A percentile compares a stretch with the other conserved stretches of the same genome.
Evolutionary conservation across 1,284 basidiomycete genomes (phyloP).

Genomic region (Cerioporus squamosus): DNA sequence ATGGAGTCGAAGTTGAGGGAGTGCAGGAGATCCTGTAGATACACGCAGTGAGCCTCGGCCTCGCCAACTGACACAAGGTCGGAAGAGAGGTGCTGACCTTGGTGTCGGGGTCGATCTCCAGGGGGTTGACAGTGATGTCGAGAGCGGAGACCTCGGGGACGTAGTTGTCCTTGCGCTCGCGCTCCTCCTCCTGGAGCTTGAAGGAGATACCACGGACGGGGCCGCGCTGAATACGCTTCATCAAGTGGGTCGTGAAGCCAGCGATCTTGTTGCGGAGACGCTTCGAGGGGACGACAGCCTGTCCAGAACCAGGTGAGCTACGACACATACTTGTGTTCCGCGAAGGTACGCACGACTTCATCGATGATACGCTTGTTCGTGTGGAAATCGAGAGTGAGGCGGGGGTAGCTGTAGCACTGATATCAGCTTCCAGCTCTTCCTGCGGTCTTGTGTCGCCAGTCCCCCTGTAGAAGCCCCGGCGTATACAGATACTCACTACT

Average conservation of each 20-base stretch:
- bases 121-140: conserved; percentile 73
- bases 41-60: too few species aligned
- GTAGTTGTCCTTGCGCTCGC: conserved; percentile 99
- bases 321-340: not conserved
- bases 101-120: conserved; percentile 91
- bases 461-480: conserved; percentile 15
- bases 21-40: conserved; percentile 77
- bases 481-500: conserved; percentile 77
- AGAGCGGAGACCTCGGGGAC: conserved; percentile 96
- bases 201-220: conserved; percentile 99
- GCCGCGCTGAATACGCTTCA: conserved; percentile 99
- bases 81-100: conserved; percentile 61
- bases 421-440: conserved; percentile 1
- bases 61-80: not conserved
- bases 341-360: conserved; percentile 82
- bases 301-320: conserved; percentile 20
- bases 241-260: conserved; percentile 99
- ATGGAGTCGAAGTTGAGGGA: conserved; percentile 92
- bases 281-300: conserved; percentile 98
- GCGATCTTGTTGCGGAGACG: conserved; percentile 99
- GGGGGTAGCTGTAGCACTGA: conserved; percentile 74
- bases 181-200: conserved; percentile 99
- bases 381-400: conserved; percentile 96
- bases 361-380: conserved; percentile 99
- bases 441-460: not conserved